These are phyloP conservation scores for Colletotrichum tropicicola DNA, from an alignment of 2,329 filamentous ascomycete species.

Conservation along the genomic window DNA sequence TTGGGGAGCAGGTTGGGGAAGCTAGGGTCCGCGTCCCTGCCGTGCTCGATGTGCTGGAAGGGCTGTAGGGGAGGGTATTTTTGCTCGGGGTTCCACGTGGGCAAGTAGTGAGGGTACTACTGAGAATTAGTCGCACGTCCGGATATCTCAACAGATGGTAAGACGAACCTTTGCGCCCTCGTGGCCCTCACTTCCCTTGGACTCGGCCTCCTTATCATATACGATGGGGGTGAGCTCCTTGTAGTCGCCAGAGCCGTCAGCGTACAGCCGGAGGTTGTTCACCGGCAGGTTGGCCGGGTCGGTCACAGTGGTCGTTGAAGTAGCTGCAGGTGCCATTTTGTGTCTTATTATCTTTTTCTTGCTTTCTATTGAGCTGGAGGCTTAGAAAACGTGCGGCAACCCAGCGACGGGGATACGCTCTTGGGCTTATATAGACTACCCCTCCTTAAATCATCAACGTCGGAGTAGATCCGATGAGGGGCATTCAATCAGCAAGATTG, in stretches of 20 bases:
- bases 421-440: constrained; percentile 23
- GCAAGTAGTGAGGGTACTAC: constrained; percentile 59
- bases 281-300: constrained; percentile 29
- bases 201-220: constrained; percentile 39
- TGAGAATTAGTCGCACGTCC: not conserved
- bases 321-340: constrained; percentile 45
- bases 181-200: constrained; percentile 33
- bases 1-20: constrained; percentile 68
- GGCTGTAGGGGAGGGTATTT: constrained; percentile 66
- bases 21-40: constrained; percentile 68
- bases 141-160: not conserved
- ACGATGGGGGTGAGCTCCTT: constrained; percentile 38
- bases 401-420: not conserved
- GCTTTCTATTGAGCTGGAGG: not conserved
- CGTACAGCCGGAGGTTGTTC: constrained; percentile 46
- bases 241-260: constrained; percentile 35
- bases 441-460: not conserved
- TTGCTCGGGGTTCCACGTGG: constrained; percentile 66
- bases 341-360: not conserved
- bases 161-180: constrained; percentile 31
- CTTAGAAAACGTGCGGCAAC: not conserved
- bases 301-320: constrained; percentile 38
- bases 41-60: constrained; percentile 73
- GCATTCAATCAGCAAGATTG: constrained; percentile 12
- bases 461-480: constrained; percentile 19